These are phyloP conservation scores for Miamiensis avidus DNA, from an alignment of 169 alveolate species.

Conservation along the genomic window DNA sequence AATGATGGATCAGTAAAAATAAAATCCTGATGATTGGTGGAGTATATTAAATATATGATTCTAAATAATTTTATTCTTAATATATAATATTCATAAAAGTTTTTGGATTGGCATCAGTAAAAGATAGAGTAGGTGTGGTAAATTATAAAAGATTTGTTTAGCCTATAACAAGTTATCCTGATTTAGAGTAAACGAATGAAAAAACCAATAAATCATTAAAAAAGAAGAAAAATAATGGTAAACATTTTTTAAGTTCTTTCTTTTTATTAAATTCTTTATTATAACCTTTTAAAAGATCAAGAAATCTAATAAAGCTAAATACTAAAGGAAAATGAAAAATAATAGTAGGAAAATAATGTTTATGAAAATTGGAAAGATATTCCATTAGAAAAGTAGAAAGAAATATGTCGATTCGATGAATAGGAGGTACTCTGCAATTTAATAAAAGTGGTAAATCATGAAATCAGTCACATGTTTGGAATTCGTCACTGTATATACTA, in stretches of 20 bases:
- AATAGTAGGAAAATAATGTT: background rate
- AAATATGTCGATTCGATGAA: background rate
- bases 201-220: too few species aligned
- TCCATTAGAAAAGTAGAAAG: background rate
- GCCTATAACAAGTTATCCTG: conserved; percentile 1
- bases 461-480: conserved; percentile 67
- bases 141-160: conserved; percentile 60
- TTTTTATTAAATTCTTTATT: too few species aligned
- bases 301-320: too few species aligned
- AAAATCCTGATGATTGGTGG: background rate
- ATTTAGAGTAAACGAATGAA: background rate
- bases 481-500: conserved; percentile 63
- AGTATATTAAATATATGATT: background rate
- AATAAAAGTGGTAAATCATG: conserved; percentile 66
- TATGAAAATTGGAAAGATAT: background rate
- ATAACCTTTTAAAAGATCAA: background rate
- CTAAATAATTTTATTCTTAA: conserved; percentile 49
- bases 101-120: conserved; percentile 53
- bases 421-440: conserved; percentile 41
- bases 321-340: background rate
- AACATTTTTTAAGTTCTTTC: too few species aligned
- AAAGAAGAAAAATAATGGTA: too few species aligned
- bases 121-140: conserved; percentile 61
- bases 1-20: background rate
- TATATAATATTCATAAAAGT: conserved; percentile 47